Evolutionary conservation across 2,329 filamentous ascomycete genomes (phyloP), one percentile per base, ranked within the genome.

Genomic region (Capronia coronata): DNA sequence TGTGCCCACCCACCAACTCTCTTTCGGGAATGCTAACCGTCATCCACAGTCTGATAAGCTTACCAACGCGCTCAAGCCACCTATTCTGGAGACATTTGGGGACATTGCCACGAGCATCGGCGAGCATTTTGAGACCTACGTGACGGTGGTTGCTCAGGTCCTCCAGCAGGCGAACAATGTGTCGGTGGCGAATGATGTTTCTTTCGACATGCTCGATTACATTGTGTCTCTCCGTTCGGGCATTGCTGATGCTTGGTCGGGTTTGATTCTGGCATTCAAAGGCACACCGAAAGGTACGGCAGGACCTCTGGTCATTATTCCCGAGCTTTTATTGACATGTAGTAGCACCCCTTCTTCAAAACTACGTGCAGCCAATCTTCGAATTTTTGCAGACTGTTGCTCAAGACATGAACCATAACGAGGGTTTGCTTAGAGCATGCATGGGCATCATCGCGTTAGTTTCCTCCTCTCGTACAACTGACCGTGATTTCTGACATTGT

Each of bases 181-280:
- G 49, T 86, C 83, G 25, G 80, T 87, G 35, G 81, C 81, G 49
- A 77, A 82, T 22, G 89, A 96, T 59, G 83, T 86, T 51, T 86
- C 86, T 43, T 93, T 90, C 62, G 93, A 98, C 71, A 94, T 97
- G 86, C 84, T 90, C 50, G 91, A 97, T 70, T 98, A 98, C 66
- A 84, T 98, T 61, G 81, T 94, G 57, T 95, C 90, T 16, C 78
- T 98, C 42, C 84, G 93, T 46, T 94, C 98, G 67, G 93, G 91
- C 61, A 97, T 98, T 60, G 95, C 97, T 84, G 93, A 98, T 75
- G 93, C 93, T 27, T 98, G 94, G 90, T 89, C 90, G 63, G 93
- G 93, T 59, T 93, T 95, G 59, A 89, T 98, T 65, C 83, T 91
- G 67, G 89, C 93, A 46, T 89, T 97, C 84, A 94, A 93, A 75